phyloP scores from a whole-genome alignment of 2,329 filamentous ascomycete species.

The Aspergillus sclerotialis region DNA sequence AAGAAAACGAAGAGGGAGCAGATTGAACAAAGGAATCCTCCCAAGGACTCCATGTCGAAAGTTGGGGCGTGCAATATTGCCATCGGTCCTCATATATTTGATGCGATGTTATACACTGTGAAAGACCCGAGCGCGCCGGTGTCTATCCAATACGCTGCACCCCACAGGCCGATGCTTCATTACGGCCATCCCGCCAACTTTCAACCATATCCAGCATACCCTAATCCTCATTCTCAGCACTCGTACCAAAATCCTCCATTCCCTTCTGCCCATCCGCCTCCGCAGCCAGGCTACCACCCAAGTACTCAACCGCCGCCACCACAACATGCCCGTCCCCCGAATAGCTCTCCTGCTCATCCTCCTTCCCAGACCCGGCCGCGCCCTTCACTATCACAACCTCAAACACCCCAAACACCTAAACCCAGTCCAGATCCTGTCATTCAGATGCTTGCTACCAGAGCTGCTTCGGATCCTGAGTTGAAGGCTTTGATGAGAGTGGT shows the following conservation, averaged over 20 bases:
- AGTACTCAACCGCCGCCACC: constrained; percentile 15
- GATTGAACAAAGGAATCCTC: constrained; percentile 39
- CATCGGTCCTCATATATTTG: constrained; percentile 58
- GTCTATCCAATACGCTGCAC: constrained; percentile 30
- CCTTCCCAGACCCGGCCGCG: constrained; percentile 20
- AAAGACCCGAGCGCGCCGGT: constrained; percentile 41
- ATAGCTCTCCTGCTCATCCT: constrained; percentile 12
- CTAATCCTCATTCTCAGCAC: constrained; percentile 18
- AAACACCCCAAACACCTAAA: constrained; percentile 32
- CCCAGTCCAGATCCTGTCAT: constrained; percentile 45
- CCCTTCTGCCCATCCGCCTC: constrained; percentile 6
- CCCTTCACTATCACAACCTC: constrained; percentile 21
- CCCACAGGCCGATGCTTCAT: constrained; percentile 37
- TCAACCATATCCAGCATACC: constrained; percentile 37
- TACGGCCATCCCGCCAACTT: constrained; percentile 35
- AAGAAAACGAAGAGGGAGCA: constrained; percentile 49
- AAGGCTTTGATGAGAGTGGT: constrained; percentile 47
- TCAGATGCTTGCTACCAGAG: constrained; percentile 46
- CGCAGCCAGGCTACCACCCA: constrained; percentile 19
- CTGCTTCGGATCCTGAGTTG: constrained; percentile 41
- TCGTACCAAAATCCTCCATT: constrained; percentile 15
- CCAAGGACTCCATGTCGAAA: constrained; percentile 48
- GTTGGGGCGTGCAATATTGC: constrained; percentile 53
- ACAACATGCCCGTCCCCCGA: constrained; percentile 10
- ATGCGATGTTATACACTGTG: constrained; percentile 50